A percentile compares a stretch with the other conserved stretches of the same genome.
These are phyloP conservation scores for Yamadazyma scolyti DNA, from an alignment of 805 yeast species.

Conservation along the genomic window DNA sequence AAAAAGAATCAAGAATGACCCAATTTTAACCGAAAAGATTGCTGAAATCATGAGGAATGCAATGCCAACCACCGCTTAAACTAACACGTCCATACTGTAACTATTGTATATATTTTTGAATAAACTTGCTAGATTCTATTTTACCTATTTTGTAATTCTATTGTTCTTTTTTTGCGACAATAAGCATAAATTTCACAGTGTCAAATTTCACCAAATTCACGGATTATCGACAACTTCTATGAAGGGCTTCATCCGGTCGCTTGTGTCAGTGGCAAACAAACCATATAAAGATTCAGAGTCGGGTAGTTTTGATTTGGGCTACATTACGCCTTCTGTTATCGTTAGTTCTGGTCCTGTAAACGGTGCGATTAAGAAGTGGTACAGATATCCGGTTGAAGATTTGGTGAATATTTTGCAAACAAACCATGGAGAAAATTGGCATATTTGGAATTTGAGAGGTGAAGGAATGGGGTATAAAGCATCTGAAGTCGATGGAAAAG, in stretches of 20 bases:
- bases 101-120: background rate
- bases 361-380: conserved; percentile 37
- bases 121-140: background rate
- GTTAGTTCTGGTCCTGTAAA: conserved; percentile 77
- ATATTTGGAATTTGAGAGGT: conserved; percentile 65
- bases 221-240: background rate
- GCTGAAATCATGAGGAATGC: conserved; percentile 49
- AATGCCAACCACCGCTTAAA: conserved; percentile 2
- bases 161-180: background rate
- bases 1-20: conserved; percentile 69
- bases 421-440: conserved; percentile 60
- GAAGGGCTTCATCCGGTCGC: conserved; percentile 2
- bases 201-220: too few relatives aligned
- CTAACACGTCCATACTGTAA: background rate
- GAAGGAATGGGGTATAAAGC: conserved; percentile 45
- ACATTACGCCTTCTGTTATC: conserved; percentile 59
- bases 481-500: conserved; percentile 31
- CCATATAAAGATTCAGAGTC: conserved; percentile 1
- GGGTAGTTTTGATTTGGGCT: conserved; percentile 55
- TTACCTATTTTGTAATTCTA: too few relatives aligned
- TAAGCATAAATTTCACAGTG: too few relatives aligned
- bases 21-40: conserved; percentile 58
- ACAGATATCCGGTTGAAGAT: conserved; percentile 50
- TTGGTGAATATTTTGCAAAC: conserved; percentile 45
- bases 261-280: conserved; percentile 16